Percentiles rank a stretch among this genome's conserved stretches.
These are phyloP conservation scores for Rubia peregrina DNA, from an alignment of 305 asterid genomes.

Conservation along the genomic window DNA sequence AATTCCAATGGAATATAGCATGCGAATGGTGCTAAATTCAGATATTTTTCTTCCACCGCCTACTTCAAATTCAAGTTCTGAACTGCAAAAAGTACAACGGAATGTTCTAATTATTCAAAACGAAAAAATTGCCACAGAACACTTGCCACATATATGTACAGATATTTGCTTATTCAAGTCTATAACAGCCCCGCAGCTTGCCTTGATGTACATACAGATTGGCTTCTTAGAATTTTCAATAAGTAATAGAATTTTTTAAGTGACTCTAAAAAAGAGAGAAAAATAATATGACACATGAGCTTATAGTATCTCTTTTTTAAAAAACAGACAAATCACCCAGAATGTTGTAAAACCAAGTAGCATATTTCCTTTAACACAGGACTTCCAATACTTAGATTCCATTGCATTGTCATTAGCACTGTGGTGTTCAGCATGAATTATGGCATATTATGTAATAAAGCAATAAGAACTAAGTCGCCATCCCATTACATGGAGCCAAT, in stretches of 20 bases:
- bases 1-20: conserved; percentile 74
- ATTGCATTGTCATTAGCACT: not conserved
- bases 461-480: not conserved
- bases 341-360: not conserved
- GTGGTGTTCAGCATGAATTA: not conserved
- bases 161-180: not conserved
- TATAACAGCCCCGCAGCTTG: not conserved
- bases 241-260: not conserved
- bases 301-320: not conserved
- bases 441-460: not conserved
- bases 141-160: not conserved
- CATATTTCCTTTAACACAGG: not conserved
- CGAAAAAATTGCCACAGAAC: not conserved
- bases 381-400: not conserved
- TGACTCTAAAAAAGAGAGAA: not conserved
- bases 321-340: not conserved
- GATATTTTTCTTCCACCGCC: conserved; percentile 98
- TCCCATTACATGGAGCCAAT: not conserved
- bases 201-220: not conserved
- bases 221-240: not conserved
- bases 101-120: not conserved
- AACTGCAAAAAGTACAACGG: conserved; percentile 38
- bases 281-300: not conserved
- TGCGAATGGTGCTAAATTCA: conserved; percentile 66
- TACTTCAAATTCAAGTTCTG: conserved; percentile 72